Conservation (phyloP, 208 protist genomes). For the Porcisia hertigi region DNA sequence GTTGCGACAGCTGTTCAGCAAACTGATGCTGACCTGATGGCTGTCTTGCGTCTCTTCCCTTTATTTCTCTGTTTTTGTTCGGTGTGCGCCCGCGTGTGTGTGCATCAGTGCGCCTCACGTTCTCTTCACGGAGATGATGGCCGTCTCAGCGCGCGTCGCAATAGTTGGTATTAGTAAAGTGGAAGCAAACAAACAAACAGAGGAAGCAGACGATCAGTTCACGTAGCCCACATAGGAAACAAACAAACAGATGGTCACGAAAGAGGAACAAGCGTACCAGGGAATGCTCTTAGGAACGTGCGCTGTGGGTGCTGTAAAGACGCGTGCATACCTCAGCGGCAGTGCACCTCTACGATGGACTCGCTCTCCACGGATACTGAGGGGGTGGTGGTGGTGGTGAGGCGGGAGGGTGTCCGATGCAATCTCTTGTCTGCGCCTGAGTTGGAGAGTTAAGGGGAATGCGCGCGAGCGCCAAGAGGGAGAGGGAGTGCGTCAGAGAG, state of each 20-base stretch:
- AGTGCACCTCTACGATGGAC: background rate
- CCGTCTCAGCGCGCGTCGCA: background rate
- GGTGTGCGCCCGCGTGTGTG: background rate
- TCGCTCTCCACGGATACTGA: background rate
- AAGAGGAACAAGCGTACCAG: background rate
- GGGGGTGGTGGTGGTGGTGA: background rate
- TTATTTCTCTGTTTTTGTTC: background rate
- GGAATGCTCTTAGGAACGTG: too few species aligned
- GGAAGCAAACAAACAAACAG: slow-evolving; percentile 1
- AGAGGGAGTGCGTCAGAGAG: background rate
- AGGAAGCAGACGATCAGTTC: background rate
- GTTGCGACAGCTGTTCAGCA: background rate
- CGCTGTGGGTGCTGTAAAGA: background rate
- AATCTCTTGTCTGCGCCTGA: background rate
- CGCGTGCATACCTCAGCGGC: background rate
- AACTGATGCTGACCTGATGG: background rate
- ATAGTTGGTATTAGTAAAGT: background rate
- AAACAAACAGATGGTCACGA: slow-evolving; percentile 3
- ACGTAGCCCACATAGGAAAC: slow-evolving; percentile 1
- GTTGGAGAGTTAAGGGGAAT: background rate
- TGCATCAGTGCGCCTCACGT: background rate
- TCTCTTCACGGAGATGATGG: background rate
- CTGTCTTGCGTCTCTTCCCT: background rate
- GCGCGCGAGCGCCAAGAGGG: background rate
- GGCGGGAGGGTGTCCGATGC: background rate